phyloP scores from a whole-genome alignment of 495 filamentous ascomycete genomes.

The Cercophora sp. region DNA sequence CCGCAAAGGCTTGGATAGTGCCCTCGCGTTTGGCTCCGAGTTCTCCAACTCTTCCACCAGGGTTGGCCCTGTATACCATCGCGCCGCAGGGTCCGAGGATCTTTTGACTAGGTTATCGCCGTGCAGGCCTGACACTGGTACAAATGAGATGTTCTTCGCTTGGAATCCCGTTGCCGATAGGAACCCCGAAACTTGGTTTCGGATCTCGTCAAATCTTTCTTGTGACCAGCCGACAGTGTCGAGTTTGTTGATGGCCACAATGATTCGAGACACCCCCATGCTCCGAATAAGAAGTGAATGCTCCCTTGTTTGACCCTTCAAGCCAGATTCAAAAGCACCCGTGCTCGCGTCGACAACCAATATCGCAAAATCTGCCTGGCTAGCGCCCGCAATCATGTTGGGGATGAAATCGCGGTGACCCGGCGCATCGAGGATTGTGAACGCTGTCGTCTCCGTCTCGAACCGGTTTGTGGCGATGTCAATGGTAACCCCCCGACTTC shows the following conservation, averaged over 20 bases:
- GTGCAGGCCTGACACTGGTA: slow-evolving; percentile 83
- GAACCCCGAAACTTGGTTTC: slow-evolving; percentile 78
- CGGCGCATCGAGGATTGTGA: slow-evolving; percentile 93
- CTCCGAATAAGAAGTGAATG: slow-evolving; percentile 86
- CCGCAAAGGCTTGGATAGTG: slow-evolving; percentile 74
- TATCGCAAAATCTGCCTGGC: slow-evolving; percentile 93
- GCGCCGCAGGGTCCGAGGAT: slow-evolving; percentile 49
- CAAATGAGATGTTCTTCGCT: slow-evolving; percentile 71
- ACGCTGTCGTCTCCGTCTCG: slow-evolving; percentile 76
- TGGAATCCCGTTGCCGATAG: slow-evolving; percentile 76
- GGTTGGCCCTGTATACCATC: slow-evolving; percentile 78
- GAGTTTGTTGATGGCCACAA: slow-evolving; percentile 94
- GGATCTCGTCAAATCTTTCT: slow-evolving; percentile 79
- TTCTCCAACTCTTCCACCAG: slow-evolving; percentile 80
- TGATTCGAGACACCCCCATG: slow-evolving; percentile 82
- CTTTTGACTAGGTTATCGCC: slow-evolving; percentile 78
- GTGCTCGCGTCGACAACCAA: slow-evolving; percentile 86
- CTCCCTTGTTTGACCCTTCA: slow-evolving; percentile 92
- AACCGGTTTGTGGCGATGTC: slow-evolving; percentile 95
- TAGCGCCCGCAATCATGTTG: slow-evolving; percentile 97
- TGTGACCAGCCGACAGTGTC: slow-evolving; percentile 78
- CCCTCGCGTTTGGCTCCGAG: slow-evolving; percentile 65
- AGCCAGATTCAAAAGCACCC: slow-evolving; percentile 86
- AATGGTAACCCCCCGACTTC: slow-evolving; percentile 88
- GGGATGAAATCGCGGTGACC: slow-evolving; percentile 95